A percentile compares a stretch with the other conserved stretches of the same genome.
phyloP scores from a whole-genome alignment of 2,329 filamentous ascomycete species.

The Coniochaeta hoffmannii region DNA sequence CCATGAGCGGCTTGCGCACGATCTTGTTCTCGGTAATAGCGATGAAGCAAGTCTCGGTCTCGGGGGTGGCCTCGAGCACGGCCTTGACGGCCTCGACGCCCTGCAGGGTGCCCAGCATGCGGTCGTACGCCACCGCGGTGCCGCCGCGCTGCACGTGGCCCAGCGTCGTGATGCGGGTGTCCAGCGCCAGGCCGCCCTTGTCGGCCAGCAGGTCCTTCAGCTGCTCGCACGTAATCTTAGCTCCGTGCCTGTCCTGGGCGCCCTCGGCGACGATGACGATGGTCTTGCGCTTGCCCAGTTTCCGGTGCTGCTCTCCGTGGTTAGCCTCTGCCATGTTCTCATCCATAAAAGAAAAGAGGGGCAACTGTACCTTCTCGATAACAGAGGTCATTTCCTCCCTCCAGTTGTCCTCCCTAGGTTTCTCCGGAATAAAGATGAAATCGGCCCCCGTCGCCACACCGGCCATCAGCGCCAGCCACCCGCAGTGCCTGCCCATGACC shows the following conservation, averaged over 20 bases:
- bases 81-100: constrained; percentile 92
- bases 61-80: constrained; percentile 80
- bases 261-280: constrained; percentile 98
- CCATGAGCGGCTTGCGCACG: constrained; percentile 77
- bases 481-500: constrained; percentile 97
- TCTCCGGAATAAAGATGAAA: constrained; percentile 95
- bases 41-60: constrained; percentile 89
- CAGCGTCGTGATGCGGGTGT: constrained; percentile 90
- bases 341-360: not conserved
- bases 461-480: constrained; percentile 94
- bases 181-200: constrained; percentile 67
- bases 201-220: constrained; percentile 86
- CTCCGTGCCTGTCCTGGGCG: constrained; percentile 75
- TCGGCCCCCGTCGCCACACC: constrained; percentile 93
- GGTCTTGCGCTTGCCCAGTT: constrained; percentile 88
- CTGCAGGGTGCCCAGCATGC: constrained; percentile 86
- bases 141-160: constrained; percentile 98
- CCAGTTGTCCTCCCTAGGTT: constrained; percentile 83
- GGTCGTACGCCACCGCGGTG: constrained; percentile 85
- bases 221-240: constrained; percentile 71
- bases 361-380: constrained; percentile 53
- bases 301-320: constrained; percentile 60
- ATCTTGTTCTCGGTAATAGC: constrained; percentile 98
- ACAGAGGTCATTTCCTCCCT: constrained; percentile 78
- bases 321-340: constrained; percentile 9